Conservation (phyloP, 352 stramenopile genomes). For the Phytopythium oedochilum region DNA sequence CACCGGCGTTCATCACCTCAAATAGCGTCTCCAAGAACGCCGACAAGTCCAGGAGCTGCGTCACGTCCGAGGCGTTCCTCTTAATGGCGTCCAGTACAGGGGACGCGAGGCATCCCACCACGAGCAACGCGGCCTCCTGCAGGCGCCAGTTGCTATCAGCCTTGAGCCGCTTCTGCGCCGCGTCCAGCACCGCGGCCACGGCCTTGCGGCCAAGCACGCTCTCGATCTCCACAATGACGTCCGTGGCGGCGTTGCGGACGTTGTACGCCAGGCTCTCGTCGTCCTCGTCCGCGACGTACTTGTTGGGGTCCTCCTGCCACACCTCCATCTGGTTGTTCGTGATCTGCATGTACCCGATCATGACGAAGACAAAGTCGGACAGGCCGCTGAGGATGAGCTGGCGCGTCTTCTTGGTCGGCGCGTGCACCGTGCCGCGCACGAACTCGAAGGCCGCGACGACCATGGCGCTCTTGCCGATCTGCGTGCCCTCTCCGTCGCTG, state of each 20-base stretch:
- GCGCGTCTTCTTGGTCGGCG: conserved; percentile 78
- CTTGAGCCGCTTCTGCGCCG: conserved; percentile 60
- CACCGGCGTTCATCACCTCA: conserved; percentile 62
- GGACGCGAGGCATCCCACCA: conserved; percentile 58
- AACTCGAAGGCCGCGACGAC: conserved; percentile 76
- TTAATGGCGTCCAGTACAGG: conserved; percentile 52
- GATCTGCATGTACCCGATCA: conserved; percentile 86
- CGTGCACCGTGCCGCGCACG: conserved; percentile 57
- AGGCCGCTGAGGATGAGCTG: conserved; percentile 48
- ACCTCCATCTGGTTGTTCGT: conserved; percentile 63
- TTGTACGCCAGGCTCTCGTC: conserved; percentile 80
- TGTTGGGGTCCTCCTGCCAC: conserved; percentile 79
- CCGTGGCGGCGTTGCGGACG: conserved; percentile 63
- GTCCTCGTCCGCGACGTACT: conserved; percentile 83
- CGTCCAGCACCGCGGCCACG: conserved; percentile 44
- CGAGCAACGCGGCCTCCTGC: conserved; percentile 69
- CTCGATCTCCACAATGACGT: conserved; percentile 64
- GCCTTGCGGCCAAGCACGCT: conserved; percentile 58
- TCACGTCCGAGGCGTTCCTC: conserved; percentile 43
- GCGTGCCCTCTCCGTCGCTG: conserved; percentile 63
- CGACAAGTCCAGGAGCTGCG: conserved; percentile 45
- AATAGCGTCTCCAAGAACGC: conserved; percentile 74
- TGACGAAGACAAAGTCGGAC: conserved; percentile 67
- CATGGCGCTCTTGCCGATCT: conserved; percentile 62
- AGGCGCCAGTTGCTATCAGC: conserved; percentile 56